These are phyloP conservation scores for Raphanus sativus DNA, from an alignment of 345 rosid species.

Conservation along the genomic window DNA sequence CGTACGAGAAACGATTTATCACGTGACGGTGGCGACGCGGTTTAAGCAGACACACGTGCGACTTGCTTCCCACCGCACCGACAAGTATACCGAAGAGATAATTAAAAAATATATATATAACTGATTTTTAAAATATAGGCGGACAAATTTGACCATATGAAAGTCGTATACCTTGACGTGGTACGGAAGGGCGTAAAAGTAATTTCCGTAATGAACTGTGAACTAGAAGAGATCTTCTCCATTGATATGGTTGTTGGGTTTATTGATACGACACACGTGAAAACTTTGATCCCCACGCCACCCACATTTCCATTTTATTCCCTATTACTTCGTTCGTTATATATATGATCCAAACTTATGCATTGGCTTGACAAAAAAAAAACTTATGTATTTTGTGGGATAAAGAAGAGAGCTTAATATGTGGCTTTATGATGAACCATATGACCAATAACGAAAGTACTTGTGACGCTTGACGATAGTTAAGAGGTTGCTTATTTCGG, in stretches of 20 bases:
- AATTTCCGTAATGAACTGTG: constrained; percentile 6
- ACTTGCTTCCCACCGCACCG: constrained; percentile 47
- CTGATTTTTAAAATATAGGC: neutral
- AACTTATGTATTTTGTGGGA: neutral
- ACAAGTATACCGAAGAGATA: constrained; percentile 26
- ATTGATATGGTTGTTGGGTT: constrained; percentile 43
- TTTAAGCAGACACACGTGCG: constrained; percentile 58
- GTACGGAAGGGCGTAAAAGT: constrained; percentile 29
- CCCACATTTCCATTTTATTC: constrained; percentile 18
- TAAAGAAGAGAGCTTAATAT: too few species aligned
- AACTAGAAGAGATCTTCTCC: constrained; percentile 24
- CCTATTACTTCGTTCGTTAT: neutral
- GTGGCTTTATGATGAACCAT: neutral
- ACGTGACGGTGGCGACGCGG: constrained; percentile 47
- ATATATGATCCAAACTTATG: constrained; percentile 4
- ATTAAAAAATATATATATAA: neutral
- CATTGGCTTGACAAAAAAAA: too few species aligned
- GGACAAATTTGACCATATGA: constrained; percentile 40
- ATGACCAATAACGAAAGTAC: neutral
- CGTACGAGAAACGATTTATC: constrained; percentile 40
- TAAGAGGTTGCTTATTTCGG: neutral
- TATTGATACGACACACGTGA: constrained; percentile 44
- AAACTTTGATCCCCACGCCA: constrained; percentile 24
- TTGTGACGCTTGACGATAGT: neutral
- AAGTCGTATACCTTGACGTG: constrained; percentile 25